These are phyloP conservation scores for Teratosphaeria nubilosa DNA, from an alignment of 2,329 filamentous ascomycete genomes.

Conservation along the genomic window DNA sequence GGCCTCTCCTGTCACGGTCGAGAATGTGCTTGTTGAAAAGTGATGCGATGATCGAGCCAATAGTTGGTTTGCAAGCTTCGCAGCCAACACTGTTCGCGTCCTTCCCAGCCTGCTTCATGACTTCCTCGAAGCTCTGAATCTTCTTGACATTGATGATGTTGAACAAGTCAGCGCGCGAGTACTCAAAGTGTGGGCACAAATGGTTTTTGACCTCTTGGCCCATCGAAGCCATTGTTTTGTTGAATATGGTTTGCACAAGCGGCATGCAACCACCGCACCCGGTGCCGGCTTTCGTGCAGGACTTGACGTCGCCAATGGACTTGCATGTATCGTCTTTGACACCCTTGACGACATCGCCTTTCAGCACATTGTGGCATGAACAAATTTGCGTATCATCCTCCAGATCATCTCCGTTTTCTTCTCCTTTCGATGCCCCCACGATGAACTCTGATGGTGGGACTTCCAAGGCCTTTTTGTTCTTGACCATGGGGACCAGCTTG, in stretches of 20 bases:
- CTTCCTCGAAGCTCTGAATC: slow-evolving; percentile 58
- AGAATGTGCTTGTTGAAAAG: slow-evolving; percentile 79
- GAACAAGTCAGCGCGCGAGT: slow-evolving; percentile 80
- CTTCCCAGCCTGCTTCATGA: slow-evolving; percentile 70
- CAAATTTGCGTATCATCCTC: slow-evolving; percentile 82
- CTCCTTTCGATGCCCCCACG: slow-evolving; percentile 63
- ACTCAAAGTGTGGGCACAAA: slow-evolving; percentile 72
- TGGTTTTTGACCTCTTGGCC: slow-evolving; percentile 82
- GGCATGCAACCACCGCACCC: slow-evolving; percentile 88
- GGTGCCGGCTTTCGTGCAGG: slow-evolving; percentile 83
- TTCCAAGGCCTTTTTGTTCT: slow-evolving; percentile 69
- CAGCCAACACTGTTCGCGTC: slow-evolving; percentile 66
- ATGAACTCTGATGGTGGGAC: slow-evolving; percentile 74
- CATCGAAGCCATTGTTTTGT: slow-evolving; percentile 74
- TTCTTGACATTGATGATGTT: slow-evolving; percentile 78
- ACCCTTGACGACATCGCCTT: slow-evolving; percentile 62
- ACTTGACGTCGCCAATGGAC: slow-evolving; percentile 71
- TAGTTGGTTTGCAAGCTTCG: slow-evolving; percentile 74
- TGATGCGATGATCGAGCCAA: slow-evolving; percentile 70
- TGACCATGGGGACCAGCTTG: slow-evolving; percentile 79
- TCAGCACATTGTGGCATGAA: slow-evolving; percentile 86
- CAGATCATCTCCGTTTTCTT: slow-evolving; percentile 69
- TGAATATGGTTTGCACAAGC: slow-evolving; percentile 80
- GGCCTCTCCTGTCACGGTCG: slow-evolving; percentile 56
- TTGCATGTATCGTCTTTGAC: slow-evolving; percentile 75